Conservation (phyloP, 495 filamentous ascomycete species). For the Aspergillus ostianus region DNA sequence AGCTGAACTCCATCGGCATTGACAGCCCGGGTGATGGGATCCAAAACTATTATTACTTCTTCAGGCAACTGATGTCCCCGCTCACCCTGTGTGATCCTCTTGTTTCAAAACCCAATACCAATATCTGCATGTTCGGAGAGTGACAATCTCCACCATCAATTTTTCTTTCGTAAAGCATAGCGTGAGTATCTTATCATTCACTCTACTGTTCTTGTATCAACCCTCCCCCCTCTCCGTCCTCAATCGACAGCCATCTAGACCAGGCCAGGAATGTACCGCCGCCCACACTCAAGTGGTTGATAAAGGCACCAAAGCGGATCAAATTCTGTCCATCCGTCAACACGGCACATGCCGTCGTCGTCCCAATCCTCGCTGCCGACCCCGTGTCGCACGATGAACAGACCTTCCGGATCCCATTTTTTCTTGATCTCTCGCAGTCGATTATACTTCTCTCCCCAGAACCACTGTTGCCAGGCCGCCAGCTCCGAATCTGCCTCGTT, state of each 20-base stretch:
- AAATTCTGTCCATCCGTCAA: neutral
- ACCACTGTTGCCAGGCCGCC: slow-evolving; percentile 40
- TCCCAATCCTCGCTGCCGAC: slow-evolving; percentile 23
- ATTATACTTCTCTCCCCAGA: slow-evolving; percentile 52
- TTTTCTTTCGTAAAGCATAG: neutral
- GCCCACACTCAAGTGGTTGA: neutral
- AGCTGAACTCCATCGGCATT: neutral
- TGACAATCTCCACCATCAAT: neutral
- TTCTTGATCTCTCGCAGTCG: slow-evolving; percentile 45
- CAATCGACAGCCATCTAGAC: neutral
- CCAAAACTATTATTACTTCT: neutral
- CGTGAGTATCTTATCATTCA: neutral
- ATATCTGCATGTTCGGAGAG: neutral
- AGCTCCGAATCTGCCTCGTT: slow-evolving; percentile 48
- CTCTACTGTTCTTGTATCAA: neutral
- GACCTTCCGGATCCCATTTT: slow-evolving; percentile 4
- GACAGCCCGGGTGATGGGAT: neutral
- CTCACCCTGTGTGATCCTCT: neutral
- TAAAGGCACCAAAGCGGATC: neutral
- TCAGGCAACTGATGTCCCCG: neutral
- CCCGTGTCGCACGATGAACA: slow-evolving; percentile 12
- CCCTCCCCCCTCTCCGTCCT: too few relatives aligned
- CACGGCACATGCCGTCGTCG: slow-evolving; percentile 11
- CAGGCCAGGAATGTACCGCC: neutral
- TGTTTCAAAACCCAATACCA: neutral